Evolutionary conservation across 2,329 filamentous ascomycete species (phyloP).

Genomic region (Aspergillus pseudonomiae): DNA sequence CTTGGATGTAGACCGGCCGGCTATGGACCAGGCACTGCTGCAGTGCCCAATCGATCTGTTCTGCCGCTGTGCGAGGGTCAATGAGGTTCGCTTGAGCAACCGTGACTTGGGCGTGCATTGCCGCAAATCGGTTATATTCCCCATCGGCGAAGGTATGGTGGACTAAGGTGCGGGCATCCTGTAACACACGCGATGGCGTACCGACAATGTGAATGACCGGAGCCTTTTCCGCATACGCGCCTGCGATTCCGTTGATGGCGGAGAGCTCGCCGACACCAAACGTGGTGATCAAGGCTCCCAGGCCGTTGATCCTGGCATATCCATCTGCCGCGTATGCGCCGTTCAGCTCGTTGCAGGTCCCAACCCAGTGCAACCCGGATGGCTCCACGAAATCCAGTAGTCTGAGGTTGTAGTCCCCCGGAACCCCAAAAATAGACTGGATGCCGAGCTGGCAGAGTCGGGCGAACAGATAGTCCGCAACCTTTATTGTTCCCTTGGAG

Average conservation of each 20-base stretch:
- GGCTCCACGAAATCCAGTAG: constrained; percentile 1
- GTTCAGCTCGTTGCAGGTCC: constrained; percentile 1
- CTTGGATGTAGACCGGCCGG: constrained; percentile 58
- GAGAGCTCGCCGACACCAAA: constrained; percentile 67
- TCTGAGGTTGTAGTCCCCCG: constrained; percentile 1
- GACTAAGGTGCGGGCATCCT: constrained; percentile 49
- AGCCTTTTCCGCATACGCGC: constrained; percentile 72
- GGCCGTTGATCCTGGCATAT: constrained; percentile 34
- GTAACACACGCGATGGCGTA: constrained; percentile 49
- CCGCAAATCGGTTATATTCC: constrained; percentile 19
- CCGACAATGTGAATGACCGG: constrained; percentile 67
- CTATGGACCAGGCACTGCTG: constrained; percentile 56
- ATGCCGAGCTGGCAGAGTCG: background rate
- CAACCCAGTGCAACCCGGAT: background rate
- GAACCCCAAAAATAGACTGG: background rate
- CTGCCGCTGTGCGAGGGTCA: constrained; percentile 50
- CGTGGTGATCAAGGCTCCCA: constrained; percentile 30
- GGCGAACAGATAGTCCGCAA: constrained; percentile 1
- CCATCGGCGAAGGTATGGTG: constrained; percentile 65
- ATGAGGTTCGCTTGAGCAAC: constrained; percentile 16
- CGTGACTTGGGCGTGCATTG: constrained; percentile 18
- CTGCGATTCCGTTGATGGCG: constrained; percentile 73
- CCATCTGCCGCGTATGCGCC: constrained; percentile 47
- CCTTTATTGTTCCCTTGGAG: background rate
- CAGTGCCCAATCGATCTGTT: constrained; percentile 56